Evolutionary conservation across 139 green algal species (phyloP).

Genomic region (Coccomyxa sp.): DNA sequence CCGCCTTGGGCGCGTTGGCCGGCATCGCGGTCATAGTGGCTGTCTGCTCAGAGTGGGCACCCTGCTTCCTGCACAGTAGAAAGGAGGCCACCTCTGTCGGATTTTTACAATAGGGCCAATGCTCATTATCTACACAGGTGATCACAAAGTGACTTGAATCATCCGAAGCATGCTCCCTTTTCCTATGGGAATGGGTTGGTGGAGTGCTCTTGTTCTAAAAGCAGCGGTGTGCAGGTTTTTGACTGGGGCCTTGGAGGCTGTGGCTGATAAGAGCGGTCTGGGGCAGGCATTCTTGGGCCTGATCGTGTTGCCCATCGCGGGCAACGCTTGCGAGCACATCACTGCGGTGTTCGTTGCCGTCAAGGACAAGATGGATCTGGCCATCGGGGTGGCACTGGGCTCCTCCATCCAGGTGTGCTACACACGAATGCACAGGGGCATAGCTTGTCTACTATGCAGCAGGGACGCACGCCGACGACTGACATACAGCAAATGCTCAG

Average conservation of each 20-base stretch:
- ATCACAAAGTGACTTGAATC: too few species aligned
- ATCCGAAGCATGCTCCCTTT: too few species aligned
- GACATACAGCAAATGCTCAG: too few species aligned
- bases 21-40: conserved; percentile 71
- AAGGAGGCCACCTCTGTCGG: too few species aligned
- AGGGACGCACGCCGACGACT: too few species aligned
- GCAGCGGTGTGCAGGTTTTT: conserved; percentile 41
- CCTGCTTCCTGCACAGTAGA: too few species aligned
- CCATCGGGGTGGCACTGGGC: conserved; percentile 78
- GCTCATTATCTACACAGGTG: too few species aligned
- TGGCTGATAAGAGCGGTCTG: conserved; percentile 57
- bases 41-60: conserved; percentile 57
- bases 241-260: conserved; percentile 67
- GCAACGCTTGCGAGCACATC: conserved; percentile 89
- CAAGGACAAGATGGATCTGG: conserved; percentile 91
- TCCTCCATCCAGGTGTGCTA: conserved; percentile 61
- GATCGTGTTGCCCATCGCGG: conserved; percentile 81
- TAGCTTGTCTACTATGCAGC: too few species aligned
- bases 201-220: too few species aligned
- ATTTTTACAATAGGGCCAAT: too few species aligned
- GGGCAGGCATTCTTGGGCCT: conserved; percentile 74
- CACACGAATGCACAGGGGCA: not conserved
- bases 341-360: conserved; percentile 85
- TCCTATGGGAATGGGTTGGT: too few species aligned
- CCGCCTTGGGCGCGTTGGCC: conserved; percentile 43